phyloP scores from a whole-genome alignment of 1,139 yeast genomes.

The Geotrichum restrictum region DNA sequence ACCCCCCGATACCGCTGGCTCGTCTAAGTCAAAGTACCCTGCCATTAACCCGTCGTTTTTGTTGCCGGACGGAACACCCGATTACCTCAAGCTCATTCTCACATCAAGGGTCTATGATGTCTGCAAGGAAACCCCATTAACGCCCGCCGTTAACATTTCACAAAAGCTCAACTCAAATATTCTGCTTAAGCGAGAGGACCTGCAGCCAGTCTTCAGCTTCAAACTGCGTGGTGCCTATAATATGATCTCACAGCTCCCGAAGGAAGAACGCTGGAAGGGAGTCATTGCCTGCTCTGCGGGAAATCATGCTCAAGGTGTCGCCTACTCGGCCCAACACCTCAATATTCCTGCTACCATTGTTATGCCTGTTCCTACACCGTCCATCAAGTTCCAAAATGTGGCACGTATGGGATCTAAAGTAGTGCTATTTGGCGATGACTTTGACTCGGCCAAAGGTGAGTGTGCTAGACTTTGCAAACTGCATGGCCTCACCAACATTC shows the following conservation, averaged over 20 bases:
- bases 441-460: constrained; percentile 87
- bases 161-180: constrained; percentile 70
- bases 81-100: constrained; percentile 80
- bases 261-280: constrained; percentile 68
- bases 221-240: constrained; percentile 96
- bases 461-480: constrained; percentile 66
- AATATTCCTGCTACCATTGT: constrained; percentile 93
- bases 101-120: constrained; percentile 95
- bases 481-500: constrained; percentile 79
- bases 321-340: constrained; percentile 77
- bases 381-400: constrained; percentile 87
- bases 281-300: constrained; percentile 99
- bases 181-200: constrained; percentile 81
- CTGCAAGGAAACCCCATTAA: constrained; percentile 81
- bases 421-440: constrained; percentile 87
- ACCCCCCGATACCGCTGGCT: background rate
- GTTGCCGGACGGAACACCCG: constrained; percentile 54
- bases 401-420: constrained; percentile 91
- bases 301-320: constrained; percentile 98
- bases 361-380: constrained; percentile 96
- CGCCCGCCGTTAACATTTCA: constrained; percentile 70
- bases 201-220: constrained; percentile 91
- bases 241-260: constrained; percentile 83
- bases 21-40: constrained; percentile 13
- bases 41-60: constrained; percentile 27